These are phyloP conservation scores for Gillenia trifoliata DNA, from an alignment of 306 rosid genomes.

Conservation along the genomic window DNA sequence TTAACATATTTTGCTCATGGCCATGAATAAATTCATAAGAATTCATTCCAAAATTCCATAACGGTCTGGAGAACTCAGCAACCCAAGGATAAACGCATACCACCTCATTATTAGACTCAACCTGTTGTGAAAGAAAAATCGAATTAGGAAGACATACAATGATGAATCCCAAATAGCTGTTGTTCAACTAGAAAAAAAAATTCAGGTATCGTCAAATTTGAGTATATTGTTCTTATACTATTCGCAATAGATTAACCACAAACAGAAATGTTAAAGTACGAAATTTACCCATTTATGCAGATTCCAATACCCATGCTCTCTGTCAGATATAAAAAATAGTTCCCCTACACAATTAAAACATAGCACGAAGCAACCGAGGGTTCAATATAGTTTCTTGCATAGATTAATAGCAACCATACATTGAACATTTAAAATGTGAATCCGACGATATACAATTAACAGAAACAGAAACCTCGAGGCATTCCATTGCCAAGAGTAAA, in stretches of 20 bases:
- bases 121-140: conserved; percentile 40
- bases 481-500: not conserved
- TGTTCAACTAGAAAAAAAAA: not conserved
- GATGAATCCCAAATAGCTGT: not conserved
- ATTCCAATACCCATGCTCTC: conserved; percentile 82
- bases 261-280: not conserved
- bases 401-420: not conserved
- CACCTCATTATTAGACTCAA: conserved; percentile 68
- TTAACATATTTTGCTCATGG: conserved; percentile 26
- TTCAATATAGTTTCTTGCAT: not conserved
- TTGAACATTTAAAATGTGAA: not conserved
- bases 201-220: not conserved
- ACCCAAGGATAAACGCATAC: conserved; percentile 56
- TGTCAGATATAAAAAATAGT: conserved; percentile 76
- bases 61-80: conserved; percentile 81
- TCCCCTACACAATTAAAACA: conserved; percentile 55
- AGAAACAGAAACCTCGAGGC: not conserved
- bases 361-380: not conserved
- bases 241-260: not conserved
- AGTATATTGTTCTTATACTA: not conserved
- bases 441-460: not conserved
- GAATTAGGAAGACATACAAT: not conserved
- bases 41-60: conserved; percentile 67
- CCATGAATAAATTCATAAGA: conserved; percentile 69
- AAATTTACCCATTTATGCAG: conserved; percentile 83